These are phyloP conservation scores for Alternaria sp. DNA, from an alignment of 2,329 filamentous ascomycete genomes.

Conservation along the genomic window DNA sequence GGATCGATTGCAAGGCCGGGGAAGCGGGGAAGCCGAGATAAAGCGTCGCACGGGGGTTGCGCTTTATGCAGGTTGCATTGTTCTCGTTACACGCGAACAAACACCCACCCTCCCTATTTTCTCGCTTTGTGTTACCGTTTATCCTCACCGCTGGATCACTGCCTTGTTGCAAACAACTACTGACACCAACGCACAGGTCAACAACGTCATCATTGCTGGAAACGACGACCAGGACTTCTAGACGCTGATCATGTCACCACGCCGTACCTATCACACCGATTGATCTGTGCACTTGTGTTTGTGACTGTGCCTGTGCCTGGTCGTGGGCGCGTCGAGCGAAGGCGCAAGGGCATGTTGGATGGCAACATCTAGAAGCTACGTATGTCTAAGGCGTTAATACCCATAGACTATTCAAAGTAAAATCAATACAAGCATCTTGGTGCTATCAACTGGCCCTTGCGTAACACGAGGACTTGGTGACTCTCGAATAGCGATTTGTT, in stretches of 20 bases:
- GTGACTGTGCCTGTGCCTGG: background rate
- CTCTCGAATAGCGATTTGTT: no score
- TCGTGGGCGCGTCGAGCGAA: background rate
- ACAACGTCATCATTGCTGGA: conserved; percentile 93
- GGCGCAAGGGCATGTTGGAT: background rate
- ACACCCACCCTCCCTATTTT: conserved; percentile 6
- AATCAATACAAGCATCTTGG: conserved; percentile 10
- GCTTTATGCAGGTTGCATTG: conserved; percentile 12
- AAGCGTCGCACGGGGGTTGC: conserved; percentile 7
- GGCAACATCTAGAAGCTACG: background rate
- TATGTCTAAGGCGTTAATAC: background rate
- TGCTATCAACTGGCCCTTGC: background rate
- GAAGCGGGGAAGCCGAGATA: conserved; percentile 25
- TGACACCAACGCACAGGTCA: conserved; percentile 58
- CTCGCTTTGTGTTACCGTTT: conserved; percentile 14
- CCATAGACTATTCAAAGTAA: conserved; percentile 3
- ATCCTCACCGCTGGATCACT: conserved; percentile 4
- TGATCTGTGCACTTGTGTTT: background rate
- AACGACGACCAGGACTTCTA: conserved; percentile 88
- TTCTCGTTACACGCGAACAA: conserved; percentile 27
- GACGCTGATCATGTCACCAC: background rate
- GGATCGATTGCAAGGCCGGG: conserved; percentile 17
- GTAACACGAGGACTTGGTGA: no score
- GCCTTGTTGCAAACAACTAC: conserved; percentile 3
- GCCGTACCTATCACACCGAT: conserved; percentile 1